Evolutionary conservation across 2,329 filamentous ascomycete species (phyloP).

Genomic region (Byssothecium circinans): DNA sequence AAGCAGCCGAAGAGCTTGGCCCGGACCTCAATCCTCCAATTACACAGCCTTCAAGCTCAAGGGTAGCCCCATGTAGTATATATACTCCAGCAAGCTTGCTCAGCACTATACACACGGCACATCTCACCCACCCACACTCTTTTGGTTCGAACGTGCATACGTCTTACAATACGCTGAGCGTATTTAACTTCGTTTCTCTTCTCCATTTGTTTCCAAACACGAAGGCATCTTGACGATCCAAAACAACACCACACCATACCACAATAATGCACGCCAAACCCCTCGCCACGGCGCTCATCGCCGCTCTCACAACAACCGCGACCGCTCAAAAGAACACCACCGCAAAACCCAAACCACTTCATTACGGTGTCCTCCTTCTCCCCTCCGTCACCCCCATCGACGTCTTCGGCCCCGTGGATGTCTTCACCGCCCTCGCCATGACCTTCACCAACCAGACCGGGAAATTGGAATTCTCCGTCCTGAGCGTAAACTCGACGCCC

Average conservation of each 20-base stretch:
- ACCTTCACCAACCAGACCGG: conserved; percentile 8
- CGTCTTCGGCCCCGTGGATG: conserved; percentile 45
- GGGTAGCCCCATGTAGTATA: no score
- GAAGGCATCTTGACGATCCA: not conserved
- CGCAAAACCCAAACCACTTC: conserved; percentile 1
- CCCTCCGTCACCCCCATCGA: conserved; percentile 23
- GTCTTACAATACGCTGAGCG: no score
- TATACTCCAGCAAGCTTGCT: no score
- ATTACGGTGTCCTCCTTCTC: conserved; percentile 21
- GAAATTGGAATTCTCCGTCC: conserved; percentile 17
- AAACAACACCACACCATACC: not conserved
- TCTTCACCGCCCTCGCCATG: conserved; percentile 34
- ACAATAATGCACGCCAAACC: conserved; percentile 1
- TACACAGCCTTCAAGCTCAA: no score
- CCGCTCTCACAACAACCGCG: conserved; percentile 1
- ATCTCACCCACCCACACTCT: no score
- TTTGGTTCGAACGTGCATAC: no score
- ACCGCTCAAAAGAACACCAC: conserved; percentile 6
- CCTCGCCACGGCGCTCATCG: conserved; percentile 2
- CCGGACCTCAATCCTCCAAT: no score
- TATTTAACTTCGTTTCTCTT: not conserved
- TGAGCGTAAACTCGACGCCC: conserved; percentile 17
- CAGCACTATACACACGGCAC: no score
- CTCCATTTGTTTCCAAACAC: not conserved
- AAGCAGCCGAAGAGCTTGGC: no score